Evolutionary conservation across 2,329 filamentous ascomycete genomes (phyloP).

Genomic region (Leptosphaerulina australis): DNA sequence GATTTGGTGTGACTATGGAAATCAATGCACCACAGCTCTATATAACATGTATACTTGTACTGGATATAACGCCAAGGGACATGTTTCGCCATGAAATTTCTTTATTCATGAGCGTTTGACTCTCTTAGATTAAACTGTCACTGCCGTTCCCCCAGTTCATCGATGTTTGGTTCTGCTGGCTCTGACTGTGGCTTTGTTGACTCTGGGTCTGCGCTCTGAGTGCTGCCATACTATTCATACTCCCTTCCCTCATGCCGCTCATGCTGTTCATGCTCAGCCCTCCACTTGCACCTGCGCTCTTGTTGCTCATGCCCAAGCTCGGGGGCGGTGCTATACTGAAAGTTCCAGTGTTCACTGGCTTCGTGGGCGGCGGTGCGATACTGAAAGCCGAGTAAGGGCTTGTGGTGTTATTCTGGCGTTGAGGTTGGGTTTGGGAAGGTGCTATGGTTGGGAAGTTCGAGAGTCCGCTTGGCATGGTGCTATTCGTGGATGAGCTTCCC

Average conservation of each 20-base stretch:
- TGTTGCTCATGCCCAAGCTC: conserved; percentile 17
- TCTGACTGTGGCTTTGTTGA: conserved; percentile 31
- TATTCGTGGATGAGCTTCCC: conserved; percentile 27
- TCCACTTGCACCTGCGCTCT: conserved; percentile 8
- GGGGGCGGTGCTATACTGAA: conserved; percentile 42
- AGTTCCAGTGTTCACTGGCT: conserved; percentile 19
- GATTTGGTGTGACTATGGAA: background rate
- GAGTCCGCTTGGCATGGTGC: conserved; percentile 22
- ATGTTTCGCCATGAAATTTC: background rate
- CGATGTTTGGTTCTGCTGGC: conserved; percentile 25
- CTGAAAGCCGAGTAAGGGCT: conserved; percentile 45
- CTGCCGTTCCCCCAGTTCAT: conserved; percentile 32
- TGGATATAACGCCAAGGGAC: background rate
- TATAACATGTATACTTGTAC: background rate
- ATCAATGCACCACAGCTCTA: background rate
- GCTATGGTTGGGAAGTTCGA: conserved; percentile 62
- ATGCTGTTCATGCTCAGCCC: conserved; percentile 28
- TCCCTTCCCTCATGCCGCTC: conserved; percentile 4
- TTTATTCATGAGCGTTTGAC: background rate
- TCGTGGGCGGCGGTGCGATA: conserved; percentile 48
- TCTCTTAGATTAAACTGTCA: conserved; percentile 38
- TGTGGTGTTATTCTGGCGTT: conserved; percentile 24
- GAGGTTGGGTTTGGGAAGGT: conserved; percentile 44
- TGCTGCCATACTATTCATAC: conserved; percentile 33
- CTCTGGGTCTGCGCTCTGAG: conserved; percentile 35